Conservation (phyloP, 2,329 filamentous ascomycete genomes). For the Helminthosporium solani region DNA sequence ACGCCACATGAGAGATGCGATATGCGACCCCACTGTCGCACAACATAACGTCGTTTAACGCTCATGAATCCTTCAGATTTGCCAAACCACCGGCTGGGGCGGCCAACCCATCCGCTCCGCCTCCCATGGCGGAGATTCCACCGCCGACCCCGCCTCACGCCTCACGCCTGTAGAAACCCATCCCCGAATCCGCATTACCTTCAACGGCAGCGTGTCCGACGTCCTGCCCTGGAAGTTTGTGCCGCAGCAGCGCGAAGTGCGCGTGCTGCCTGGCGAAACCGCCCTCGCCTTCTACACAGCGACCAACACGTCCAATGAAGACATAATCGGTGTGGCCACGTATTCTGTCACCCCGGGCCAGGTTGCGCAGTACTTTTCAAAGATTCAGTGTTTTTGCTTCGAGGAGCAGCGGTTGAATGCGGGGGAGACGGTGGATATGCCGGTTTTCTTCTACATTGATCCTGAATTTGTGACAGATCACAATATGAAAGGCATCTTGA, state of each 20-base stretch:
- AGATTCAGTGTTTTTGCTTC: slow-evolving; percentile 99
- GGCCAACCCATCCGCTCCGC: slow-evolving; percentile 86
- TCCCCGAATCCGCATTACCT: slow-evolving; percentile 88
- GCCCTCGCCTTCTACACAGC: slow-evolving; percentile 97
- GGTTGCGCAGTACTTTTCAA: slow-evolving; percentile 96
- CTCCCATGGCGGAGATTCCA: slow-evolving; percentile 58
- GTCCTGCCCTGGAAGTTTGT: slow-evolving; percentile 96
- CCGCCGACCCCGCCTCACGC: slow-evolving; percentile 68
- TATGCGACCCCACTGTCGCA: too few relatives aligned
- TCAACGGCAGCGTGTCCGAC: slow-evolving; percentile 93
- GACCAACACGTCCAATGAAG: slow-evolving; percentile 82
- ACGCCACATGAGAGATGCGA: slow-evolving; percentile 24
- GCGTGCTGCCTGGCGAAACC: slow-evolving; percentile 92
- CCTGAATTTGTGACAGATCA: slow-evolving; percentile 90
- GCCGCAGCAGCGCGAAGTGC: slow-evolving; percentile 94
- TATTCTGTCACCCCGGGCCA: slow-evolving; percentile 96
- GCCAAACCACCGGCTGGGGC: slow-evolving; percentile 85
- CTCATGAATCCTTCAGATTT: slow-evolving; percentile 60
- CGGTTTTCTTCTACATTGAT: slow-evolving; percentile 98
- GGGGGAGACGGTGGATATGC: slow-evolving; percentile 98
- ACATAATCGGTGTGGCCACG: slow-evolving; percentile 97
- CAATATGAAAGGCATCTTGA: slow-evolving; percentile 91
- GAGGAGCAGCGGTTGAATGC: slow-evolving; percentile 92
- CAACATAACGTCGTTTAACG: too few relatives aligned
- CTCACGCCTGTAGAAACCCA: slow-evolving; percentile 78